These are phyloP conservation scores for Picea sitchensis DNA, from an alignment of 75 land plant genomes.

Conservation along the genomic window DNA sequence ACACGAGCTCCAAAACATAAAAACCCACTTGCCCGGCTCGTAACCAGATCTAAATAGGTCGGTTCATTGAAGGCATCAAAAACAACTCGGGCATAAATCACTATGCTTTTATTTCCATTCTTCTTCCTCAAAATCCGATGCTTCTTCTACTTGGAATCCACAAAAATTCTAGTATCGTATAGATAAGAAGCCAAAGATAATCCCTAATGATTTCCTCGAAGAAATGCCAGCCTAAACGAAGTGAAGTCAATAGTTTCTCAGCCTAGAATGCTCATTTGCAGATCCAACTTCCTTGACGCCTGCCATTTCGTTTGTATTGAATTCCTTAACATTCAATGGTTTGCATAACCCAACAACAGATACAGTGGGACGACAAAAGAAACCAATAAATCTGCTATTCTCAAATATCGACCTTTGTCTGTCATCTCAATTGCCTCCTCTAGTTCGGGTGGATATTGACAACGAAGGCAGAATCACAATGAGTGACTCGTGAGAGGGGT, in stretches of 20 bases:
- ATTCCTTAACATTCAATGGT: too few species aligned
- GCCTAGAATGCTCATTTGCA: neutral
- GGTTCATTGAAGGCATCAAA: constrained; percentile 58
- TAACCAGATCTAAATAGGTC: constrained; percentile 70
- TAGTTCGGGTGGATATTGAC: too few species aligned
- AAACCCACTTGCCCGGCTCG: constrained; percentile 39
- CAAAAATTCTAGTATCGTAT: neutral
- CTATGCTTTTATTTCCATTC: neutral
- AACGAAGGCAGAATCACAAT: too few species aligned
- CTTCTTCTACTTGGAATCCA: constrained; percentile 1
- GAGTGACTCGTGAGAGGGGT: too few species aligned
- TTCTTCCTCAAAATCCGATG: neutral
- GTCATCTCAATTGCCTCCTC: too few species aligned
- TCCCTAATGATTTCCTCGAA: neutral
- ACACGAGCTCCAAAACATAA: neutral
- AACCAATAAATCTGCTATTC: too few species aligned
- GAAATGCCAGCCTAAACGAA: neutral
- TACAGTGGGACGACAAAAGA: too few species aligned
- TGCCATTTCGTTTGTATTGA: neutral
- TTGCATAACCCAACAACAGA: too few species aligned
- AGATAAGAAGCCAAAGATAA: neutral
- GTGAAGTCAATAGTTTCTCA: neutral
- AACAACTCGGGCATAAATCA: constrained; percentile 55
- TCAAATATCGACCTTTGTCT: too few species aligned
- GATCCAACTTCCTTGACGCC: neutral